Evolutionary conservation across 2,329 filamentous ascomycete genomes (phyloP).

Genomic region (Aspergillus unguis): DNA sequence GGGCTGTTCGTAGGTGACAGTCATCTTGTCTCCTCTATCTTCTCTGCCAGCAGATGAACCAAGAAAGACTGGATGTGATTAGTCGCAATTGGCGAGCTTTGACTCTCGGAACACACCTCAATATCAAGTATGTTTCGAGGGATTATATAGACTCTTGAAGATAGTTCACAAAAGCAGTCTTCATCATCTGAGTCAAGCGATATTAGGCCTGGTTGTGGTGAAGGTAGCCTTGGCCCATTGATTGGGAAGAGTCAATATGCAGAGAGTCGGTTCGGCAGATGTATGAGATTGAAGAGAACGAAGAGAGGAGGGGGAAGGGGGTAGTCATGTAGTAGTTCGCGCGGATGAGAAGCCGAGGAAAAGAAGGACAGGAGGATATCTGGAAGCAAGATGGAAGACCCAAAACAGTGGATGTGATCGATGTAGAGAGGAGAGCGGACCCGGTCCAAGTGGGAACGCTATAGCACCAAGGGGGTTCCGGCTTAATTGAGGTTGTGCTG

Average conservation of each 20-base stretch:
- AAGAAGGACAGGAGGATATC: conserved; percentile 21
- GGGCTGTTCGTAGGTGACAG: conserved; percentile 69
- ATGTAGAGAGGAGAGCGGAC: conserved; percentile 37
- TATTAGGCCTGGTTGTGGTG: conserved; percentile 14
- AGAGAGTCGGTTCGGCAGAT: conserved; percentile 12
- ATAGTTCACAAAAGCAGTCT: conserved; percentile 18
- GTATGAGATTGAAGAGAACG: conserved; percentile 17
- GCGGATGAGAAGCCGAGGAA: conserved; percentile 24
- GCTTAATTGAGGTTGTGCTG: conserved; percentile 13
- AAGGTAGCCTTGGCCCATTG: conserved; percentile 25
- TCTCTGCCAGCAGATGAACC: conserved; percentile 42
- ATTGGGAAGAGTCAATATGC: conserved; percentile 21
- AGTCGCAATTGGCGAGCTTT: conserved; percentile 3
- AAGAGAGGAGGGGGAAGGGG: conserved; percentile 23
- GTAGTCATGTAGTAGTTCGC: conserved; percentile 27
- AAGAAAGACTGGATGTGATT: conserved; percentile 20
- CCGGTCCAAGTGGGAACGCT: conserved; percentile 33
- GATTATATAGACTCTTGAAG: conserved; percentile 12
- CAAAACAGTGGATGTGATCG: conserved; percentile 28
- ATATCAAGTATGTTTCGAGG: conserved; percentile 7
- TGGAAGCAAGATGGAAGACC: conserved; percentile 30
- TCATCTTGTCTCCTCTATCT: conserved; percentile 58
- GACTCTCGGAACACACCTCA: conserved; percentile 7
- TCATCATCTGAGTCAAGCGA: conserved; percentile 28
- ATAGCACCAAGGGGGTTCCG: conserved; percentile 21